These are phyloP conservation scores for Phylloporus sp. DNA, from an alignment of 768 basidiomycete species.

Conservation along the genomic window DNA sequence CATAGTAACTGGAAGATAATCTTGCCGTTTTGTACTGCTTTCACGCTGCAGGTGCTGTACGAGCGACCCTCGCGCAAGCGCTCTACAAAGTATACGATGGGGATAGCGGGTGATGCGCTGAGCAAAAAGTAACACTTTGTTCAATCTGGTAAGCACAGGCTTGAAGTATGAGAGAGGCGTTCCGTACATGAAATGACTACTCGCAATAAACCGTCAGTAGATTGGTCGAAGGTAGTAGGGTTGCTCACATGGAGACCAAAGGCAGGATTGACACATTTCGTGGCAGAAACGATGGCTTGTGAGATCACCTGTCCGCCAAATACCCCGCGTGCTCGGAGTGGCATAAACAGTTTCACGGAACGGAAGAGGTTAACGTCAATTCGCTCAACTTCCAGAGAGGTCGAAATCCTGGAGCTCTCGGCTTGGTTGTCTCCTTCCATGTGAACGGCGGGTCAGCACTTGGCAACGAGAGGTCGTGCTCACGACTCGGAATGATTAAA, in stretches of 20 bases:
- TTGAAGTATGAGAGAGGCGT: neutral
- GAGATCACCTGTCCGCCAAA: constrained; percentile 91
- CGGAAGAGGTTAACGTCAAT: constrained; percentile 75
- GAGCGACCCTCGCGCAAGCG: constrained; percentile 68
- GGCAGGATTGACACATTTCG: constrained; percentile 60
- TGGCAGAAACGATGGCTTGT: constrained; percentile 78
- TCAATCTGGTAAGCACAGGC: constrained; percentile 8
- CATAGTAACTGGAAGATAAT: constrained; percentile 64
- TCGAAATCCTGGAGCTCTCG: constrained; percentile 66
- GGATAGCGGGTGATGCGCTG: constrained; percentile 65
- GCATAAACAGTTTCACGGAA: constrained; percentile 68
- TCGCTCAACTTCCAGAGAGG: constrained; percentile 71
- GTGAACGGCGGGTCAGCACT: too few relatives aligned
- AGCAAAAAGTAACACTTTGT: constrained; percentile 76
- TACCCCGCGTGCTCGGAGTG: constrained; percentile 59
- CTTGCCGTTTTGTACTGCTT: constrained; percentile 51
- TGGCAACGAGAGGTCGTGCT: too few relatives aligned
- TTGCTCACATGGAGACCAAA: constrained; percentile 68
- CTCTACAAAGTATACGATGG: constrained; percentile 77
- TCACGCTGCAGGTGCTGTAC: constrained; percentile 62
- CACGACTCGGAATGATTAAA: too few relatives aligned
- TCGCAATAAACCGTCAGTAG: neutral
- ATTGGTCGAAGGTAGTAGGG: neutral
- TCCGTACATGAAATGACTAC: constrained; percentile 67
- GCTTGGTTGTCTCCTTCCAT: constrained; percentile 44